Evolutionary conservation across 768 basidiomycete genomes (phyloP).

Genomic region (Tylopilus subfusipes): DNA sequence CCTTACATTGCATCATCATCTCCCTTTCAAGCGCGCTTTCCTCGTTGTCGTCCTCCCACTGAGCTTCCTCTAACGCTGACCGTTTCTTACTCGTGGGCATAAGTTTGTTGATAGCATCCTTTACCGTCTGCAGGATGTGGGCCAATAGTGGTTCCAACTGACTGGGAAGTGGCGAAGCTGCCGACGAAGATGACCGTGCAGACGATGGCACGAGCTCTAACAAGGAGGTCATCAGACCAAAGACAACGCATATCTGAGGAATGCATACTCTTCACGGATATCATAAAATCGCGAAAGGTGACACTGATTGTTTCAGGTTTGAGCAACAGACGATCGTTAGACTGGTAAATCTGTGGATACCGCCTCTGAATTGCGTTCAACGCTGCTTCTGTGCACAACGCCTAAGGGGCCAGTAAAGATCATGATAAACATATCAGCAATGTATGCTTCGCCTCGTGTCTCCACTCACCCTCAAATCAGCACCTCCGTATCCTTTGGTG

Average conservation of each 20-base stretch:
- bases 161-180: slow-evolving; percentile 77
- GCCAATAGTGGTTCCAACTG: slow-evolving; percentile 81
- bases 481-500: slow-evolving; percentile 97
- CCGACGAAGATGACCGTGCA: slow-evolving; percentile 82
- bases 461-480: slow-evolving; percentile 79
- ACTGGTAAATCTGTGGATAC: slow-evolving; percentile 97
- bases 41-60: slow-evolving; percentile 79
- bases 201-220: slow-evolving; percentile 93
- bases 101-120: slow-evolving; percentile 64
- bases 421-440: slow-evolving; percentile 1
- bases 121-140: slow-evolving; percentile 66
- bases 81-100: slow-evolving; percentile 80
- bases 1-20: slow-evolving; percentile 79
- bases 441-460: background rate
- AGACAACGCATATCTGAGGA: background rate
- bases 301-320: slow-evolving; percentile 84
- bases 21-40: slow-evolving; percentile 88
- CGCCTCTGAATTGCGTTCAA: slow-evolving; percentile 93
- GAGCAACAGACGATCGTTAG: slow-evolving; percentile 77
- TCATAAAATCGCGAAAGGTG: slow-evolving; percentile 91
- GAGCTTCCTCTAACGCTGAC: slow-evolving; percentile 90
- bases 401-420: slow-evolving; percentile 40
- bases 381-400: slow-evolving; percentile 94
- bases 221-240: slow-evolving; percentile 5
- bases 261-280: slow-evolving; percentile 85